Conservation (phyloP, 2,329 filamentous ascomycete genomes). For the Fusarium sp. region DNA sequence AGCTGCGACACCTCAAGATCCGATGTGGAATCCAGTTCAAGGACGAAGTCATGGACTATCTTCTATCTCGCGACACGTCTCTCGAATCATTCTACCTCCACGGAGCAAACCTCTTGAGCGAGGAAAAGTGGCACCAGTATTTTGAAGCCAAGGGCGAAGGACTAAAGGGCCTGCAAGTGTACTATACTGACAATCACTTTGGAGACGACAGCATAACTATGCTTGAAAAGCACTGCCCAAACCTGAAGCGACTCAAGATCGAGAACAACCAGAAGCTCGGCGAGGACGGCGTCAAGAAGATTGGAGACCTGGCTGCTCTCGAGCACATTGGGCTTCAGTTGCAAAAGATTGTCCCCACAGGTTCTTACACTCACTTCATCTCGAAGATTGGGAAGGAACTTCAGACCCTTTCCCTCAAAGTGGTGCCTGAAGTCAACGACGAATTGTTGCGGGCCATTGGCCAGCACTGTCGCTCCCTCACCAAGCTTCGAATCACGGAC, state of each 20-base stretch:
- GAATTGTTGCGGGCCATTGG: constrained; percentile 80
- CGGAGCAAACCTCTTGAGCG: constrained; percentile 86
- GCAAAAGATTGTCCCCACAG: constrained; percentile 68
- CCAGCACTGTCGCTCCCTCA: constrained; percentile 75
- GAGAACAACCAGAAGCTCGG: constrained; percentile 84
- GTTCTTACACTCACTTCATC: constrained; percentile 74
- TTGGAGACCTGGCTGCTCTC: constrained; percentile 75
- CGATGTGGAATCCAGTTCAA: constrained; percentile 94
- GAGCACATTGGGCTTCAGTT: constrained; percentile 84
- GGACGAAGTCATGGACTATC: constrained; percentile 85
- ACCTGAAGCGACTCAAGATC: constrained; percentile 83
- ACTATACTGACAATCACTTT: constrained; percentile 88
- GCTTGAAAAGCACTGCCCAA: constrained; percentile 76
- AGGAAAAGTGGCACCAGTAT: constrained; percentile 81
- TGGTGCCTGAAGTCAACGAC: constrained; percentile 78
- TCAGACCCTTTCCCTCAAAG: constrained; percentile 83
- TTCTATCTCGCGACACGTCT: constrained; percentile 78
- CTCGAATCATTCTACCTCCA: constrained; percentile 85
- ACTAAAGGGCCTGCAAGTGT: constrained; percentile 81
- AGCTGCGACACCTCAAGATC: constrained; percentile 79
- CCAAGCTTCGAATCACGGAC: constrained; percentile 86
- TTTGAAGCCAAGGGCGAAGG: constrained; percentile 76
- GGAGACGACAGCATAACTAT: constrained; percentile 77
- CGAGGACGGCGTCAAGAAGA: constrained; percentile 74
- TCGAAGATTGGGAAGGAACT: constrained; percentile 75